Conservation (phyloP, 176 grass and related monocot species). For the Lolium multiflorum region DNA sequence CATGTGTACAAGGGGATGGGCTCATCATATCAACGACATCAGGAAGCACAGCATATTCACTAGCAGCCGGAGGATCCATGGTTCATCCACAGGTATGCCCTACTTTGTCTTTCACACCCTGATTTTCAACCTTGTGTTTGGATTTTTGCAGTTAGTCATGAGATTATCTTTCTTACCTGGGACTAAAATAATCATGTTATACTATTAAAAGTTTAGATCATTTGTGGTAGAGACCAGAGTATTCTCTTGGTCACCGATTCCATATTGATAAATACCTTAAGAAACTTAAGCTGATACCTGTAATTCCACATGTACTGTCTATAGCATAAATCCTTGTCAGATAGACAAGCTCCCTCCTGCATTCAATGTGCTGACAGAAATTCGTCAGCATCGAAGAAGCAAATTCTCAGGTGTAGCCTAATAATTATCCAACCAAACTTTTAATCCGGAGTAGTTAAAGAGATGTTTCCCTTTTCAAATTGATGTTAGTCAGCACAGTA, state of each 20-base stretch:
- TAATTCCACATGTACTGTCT: background rate
- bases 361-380: background rate
- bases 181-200: background rate
- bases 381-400: background rate
- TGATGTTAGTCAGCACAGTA: background rate
- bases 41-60: constrained; percentile 92
- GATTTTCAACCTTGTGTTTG: background rate
- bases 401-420: background rate
- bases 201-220: background rate
- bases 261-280: background rate
- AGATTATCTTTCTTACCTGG: background rate
- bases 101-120: background rate
- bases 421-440: constrained; percentile 6
- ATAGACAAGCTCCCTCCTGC: background rate
- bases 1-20: constrained; percentile 94
- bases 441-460: background rate
- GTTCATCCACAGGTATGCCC: constrained; percentile 90
- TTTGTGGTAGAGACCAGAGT: background rate
- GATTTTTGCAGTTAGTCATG: background rate
- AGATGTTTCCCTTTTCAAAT: background rate
- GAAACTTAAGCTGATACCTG: background rate
- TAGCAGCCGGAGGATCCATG: constrained; percentile 98
- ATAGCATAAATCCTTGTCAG: background rate
- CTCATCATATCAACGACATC: constrained; percentile 94
- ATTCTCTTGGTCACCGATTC: background rate